Evolutionary conservation across 352 stramenopile species (phyloP).

Genomic region (Phytopythium vexans): DNA sequence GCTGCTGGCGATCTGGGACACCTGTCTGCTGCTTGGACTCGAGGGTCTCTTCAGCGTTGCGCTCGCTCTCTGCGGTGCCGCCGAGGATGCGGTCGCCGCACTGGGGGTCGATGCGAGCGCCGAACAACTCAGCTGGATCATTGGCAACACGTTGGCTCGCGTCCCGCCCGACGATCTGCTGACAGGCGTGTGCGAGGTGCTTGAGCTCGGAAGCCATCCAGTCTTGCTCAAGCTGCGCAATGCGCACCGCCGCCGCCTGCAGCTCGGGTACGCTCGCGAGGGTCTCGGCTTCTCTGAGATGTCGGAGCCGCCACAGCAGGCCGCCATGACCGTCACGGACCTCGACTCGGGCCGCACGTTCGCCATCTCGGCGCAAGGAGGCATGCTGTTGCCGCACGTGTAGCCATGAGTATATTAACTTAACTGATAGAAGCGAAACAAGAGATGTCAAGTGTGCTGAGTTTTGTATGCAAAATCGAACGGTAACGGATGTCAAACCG

Average conservation of each 20-base stretch:
- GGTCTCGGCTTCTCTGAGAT: constrained; percentile 18
- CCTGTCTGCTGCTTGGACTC: constrained; percentile 74
- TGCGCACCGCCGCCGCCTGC: constrained; percentile 57
- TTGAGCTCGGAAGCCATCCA: constrained; percentile 71
- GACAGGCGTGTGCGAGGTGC: constrained; percentile 76
- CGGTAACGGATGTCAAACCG: not conserved
- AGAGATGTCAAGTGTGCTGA: constrained; percentile 41
- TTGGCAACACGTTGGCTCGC: constrained; percentile 45
- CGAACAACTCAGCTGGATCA: constrained; percentile 62
- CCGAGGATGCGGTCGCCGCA: constrained; percentile 51
- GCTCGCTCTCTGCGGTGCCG: constrained; percentile 61
- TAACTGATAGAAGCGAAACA: not conserved
- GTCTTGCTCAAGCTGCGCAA: constrained; percentile 80
- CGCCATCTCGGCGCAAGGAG: constrained; percentile 57
- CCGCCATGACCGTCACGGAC: constrained; percentile 61
- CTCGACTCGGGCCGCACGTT: constrained; percentile 72
- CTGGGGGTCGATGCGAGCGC: constrained; percentile 38
- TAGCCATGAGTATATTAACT: not conserved
- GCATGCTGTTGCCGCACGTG: constrained; percentile 41
- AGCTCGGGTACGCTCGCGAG: constrained; percentile 37
- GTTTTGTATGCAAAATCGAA: constrained; percentile 49
- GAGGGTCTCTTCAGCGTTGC: constrained; percentile 79
- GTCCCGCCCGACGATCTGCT: constrained; percentile 60
- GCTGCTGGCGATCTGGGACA: constrained; percentile 74
- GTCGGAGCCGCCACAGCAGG: not conserved